These are phyloP conservation scores for Hansenula lynferdii DNA, from an alignment of 1,139 yeast species.

Conservation along the genomic window DNA sequence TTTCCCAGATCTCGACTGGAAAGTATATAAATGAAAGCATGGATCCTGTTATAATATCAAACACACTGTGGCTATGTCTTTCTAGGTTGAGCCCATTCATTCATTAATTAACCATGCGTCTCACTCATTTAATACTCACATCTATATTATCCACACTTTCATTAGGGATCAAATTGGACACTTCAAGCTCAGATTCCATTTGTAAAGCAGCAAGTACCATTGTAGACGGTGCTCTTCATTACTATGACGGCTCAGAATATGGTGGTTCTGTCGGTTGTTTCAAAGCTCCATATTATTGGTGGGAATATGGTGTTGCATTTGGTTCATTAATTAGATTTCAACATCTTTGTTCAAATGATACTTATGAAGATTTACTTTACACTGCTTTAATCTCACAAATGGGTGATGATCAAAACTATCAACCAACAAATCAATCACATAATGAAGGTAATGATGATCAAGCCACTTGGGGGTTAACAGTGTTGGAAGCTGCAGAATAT, in stretches of 20 bases:
- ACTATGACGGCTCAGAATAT: constrained; percentile 53
- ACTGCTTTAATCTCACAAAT: constrained; percentile 59
- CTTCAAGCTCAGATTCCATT: constrained; percentile 24
- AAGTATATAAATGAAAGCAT: too few species aligned
- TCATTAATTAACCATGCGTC: too few species aligned
- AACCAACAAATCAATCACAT: constrained; percentile 70
- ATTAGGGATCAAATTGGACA: constrained; percentile 16
- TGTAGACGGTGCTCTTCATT: constrained; percentile 63
- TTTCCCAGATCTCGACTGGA: too few species aligned
- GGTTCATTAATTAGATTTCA: constrained; percentile 71
- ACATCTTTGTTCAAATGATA: constrained; percentile 56
- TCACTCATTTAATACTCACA: not conserved
- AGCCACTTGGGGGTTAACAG: constrained; percentile 87
- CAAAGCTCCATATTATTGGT: constrained; percentile 79
- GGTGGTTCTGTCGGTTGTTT: constrained; percentile 77
- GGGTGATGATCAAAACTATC: constrained; percentile 63
- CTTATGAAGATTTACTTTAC: constrained; percentile 50
- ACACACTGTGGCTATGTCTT: too few species aligned
- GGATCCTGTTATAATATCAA: too few species aligned
- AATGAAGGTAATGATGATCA: constrained; percentile 93
- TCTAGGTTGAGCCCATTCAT: too few species aligned
- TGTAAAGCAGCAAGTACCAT: constrained; percentile 51
- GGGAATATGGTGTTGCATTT: constrained; percentile 92
- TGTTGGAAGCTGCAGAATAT: constrained; percentile 74
- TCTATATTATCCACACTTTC: not conserved